Evolutionary conservation across 73 alveolate genomes (phyloP).

Genomic region (Urostyla sp.): DNA sequence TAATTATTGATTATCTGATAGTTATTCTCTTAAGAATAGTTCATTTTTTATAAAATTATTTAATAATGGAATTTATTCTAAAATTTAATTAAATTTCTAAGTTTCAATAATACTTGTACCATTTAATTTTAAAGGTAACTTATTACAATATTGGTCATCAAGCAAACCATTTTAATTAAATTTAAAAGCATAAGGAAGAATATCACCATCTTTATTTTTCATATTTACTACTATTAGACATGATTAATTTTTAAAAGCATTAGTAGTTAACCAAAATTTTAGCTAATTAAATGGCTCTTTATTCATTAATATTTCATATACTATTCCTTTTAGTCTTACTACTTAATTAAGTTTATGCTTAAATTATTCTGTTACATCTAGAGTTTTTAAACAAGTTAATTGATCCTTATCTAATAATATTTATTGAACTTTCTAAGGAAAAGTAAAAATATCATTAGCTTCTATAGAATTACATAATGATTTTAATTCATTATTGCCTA

Average conservation of each 20-base stretch:
- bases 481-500: no score
- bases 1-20: constrained; percentile 5
- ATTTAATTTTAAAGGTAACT: constrained; percentile 4
- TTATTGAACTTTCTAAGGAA: no score
- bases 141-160: not conserved
- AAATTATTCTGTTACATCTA: constrained; percentile 13
- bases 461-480: no score
- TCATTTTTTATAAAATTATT: constrained; percentile 8
- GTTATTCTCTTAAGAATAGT: constrained; percentile 4
- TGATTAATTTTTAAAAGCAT: not conserved
- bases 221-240: not conserved
- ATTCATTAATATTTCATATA: not conserved
- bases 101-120: not conserved
- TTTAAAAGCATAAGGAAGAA: not conserved
- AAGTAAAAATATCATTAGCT: no score
- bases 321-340: not conserved
- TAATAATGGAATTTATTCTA: not conserved
- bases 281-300: constrained; percentile 15
- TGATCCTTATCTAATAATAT: not conserved
- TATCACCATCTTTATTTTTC: not conserved
- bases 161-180: not conserved
- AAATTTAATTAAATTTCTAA: not conserved
- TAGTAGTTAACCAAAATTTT: constrained; percentile 11
- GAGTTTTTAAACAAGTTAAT: not conserved
- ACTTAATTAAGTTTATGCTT: constrained; percentile 8